Evolutionary conservation across 1,284 basidiomycete genomes (phyloP).

Genomic region (Ganoderma lingzhi): DNA sequence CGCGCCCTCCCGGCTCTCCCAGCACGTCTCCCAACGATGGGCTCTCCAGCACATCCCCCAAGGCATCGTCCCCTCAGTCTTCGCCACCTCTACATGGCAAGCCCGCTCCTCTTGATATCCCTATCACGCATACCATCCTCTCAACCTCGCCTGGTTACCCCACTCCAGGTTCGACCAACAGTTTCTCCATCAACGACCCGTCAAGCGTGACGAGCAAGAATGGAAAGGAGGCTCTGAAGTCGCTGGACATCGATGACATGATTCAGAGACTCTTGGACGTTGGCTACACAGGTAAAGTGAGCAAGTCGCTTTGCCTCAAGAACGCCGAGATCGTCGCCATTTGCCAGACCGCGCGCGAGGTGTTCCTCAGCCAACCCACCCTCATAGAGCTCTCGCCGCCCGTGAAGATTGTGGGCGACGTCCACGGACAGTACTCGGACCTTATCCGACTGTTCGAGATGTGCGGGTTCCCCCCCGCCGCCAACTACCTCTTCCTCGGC

Average conservation of each 20-base stretch:
- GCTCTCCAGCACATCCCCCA: conserved; percentile 36
- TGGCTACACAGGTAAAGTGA: conserved; percentile 97
- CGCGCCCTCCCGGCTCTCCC: conserved; percentile 50
- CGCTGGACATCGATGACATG: conserved; percentile 98
- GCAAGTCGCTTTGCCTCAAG: conserved; percentile 96
- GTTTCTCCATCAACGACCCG: conserved; percentile 49
- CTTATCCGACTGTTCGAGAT: conserved; percentile 98
- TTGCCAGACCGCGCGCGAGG: conserved; percentile 96
- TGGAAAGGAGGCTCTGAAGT: conserved; percentile 64
- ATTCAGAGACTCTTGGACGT: conserved; percentile 96
- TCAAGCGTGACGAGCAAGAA: conserved; percentile 47
- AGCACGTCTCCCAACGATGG: conserved; percentile 43
- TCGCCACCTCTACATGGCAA: conserved; percentile 47
- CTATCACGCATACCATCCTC: conserved; percentile 75
- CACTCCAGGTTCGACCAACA: conserved; percentile 54
- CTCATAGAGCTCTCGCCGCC: conserved; percentile 98
- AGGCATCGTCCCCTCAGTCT: conserved; percentile 40
- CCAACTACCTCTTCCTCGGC: conserved; percentile 98
- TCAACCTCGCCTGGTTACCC: conserved; percentile 61
- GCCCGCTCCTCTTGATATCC: conserved; percentile 76
- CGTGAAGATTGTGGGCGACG: conserved; percentile 99
- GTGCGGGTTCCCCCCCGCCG: conserved; percentile 98
- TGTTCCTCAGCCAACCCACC: conserved; percentile 96
- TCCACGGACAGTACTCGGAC: conserved; percentile 99
- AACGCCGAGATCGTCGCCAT: conserved; percentile 96